Evolutionary conservation across 139 green algal species (phyloP), one percentile per base, ranked within the genome.

Genomic region (Chlorella vulgaris): DNA sequence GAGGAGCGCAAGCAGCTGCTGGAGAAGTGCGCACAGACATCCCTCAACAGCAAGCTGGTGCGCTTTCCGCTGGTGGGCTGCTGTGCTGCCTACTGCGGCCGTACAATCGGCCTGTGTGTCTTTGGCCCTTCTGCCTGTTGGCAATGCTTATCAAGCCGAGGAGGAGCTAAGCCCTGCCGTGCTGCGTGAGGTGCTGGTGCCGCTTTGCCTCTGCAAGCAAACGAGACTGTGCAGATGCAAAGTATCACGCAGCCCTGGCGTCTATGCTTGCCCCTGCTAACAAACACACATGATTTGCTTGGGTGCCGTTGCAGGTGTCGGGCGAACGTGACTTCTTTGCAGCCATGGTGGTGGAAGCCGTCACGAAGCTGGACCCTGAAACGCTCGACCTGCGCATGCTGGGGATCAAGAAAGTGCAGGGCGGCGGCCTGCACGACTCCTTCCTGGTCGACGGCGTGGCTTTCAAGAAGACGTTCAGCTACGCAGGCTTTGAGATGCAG

Each of bases 381-480:
- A 92, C 91, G 35, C 85, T 98, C 77, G 94, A 97, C 77, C 87
- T 98, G 69, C 92, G 90, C 79, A 93, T 98, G 91, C 94, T 99
- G 51, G 96, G 96, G 60, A 91, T 98, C 55, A 98, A 99, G 84
- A 99, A 99, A 87, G 95, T 97, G 67, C 84, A 92, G 77, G 96
- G 96, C 43, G 97, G 96, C 21, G 94, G 93, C 28, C 93, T 99
- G 84, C 83, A 93, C 6, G 97, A 99, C 88, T 96, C 89, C 10
- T 99, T 99, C 90, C 88, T 99, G 58, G 97, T 99, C 68, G 90
- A 98, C 73, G 97, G 97, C 6, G 97, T 99, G 38, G 97, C 96
- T 7, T 99, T 99, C 91, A 99, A 98, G 87, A 99, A 99, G 85
- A 99, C 97, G 22, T 99, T 99, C 86, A 94, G 88, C 15, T 99